These are phyloP conservation scores for Globisporangium nunn DNA, from an alignment of 352 stramenopile species.

Conservation along the genomic window DNA sequence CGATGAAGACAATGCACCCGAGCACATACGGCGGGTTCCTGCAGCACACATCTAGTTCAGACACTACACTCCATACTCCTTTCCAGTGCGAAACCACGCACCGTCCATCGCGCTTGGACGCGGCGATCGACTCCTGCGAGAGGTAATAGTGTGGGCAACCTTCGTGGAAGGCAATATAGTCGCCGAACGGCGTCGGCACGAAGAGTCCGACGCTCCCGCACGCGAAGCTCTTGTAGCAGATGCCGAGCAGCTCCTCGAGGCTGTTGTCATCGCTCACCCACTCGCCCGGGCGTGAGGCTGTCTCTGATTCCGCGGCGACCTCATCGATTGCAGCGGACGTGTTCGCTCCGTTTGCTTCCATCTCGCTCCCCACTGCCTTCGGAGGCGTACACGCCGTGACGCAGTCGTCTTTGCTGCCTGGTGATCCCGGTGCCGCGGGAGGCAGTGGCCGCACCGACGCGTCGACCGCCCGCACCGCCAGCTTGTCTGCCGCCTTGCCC, in stretches of 20 bases:
- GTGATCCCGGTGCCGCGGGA: background rate
- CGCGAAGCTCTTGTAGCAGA: conserved; percentile 80
- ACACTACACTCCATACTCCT: background rate
- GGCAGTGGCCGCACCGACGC: conserved; percentile 11
- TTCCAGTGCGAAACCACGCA: conserved; percentile 1
- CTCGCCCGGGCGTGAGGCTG: conserved; percentile 29
- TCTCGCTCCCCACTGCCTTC: too few relatives aligned
- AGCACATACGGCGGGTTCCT: conserved; percentile 73
- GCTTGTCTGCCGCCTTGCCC: conserved; percentile 7
- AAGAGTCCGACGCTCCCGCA: conserved; percentile 69
- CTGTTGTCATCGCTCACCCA: conserved; percentile 56
- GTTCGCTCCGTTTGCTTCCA: too few relatives aligned
- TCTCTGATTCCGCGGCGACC: conserved; percentile 20
- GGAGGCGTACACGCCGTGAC: conserved; percentile 1
- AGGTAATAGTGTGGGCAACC: conserved; percentile 76
- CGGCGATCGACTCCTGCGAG: conserved; percentile 70
- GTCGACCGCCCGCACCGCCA: conserved; percentile 3
- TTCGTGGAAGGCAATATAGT: conserved; percentile 86
- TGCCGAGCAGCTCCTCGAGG: conserved; percentile 65
- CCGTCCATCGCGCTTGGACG: conserved; percentile 54
- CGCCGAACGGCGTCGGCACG: conserved; percentile 69
- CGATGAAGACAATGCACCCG: conserved; percentile 77
- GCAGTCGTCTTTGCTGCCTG: conserved; percentile 11
- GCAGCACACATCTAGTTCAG: conserved; percentile 3
- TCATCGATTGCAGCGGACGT: background rate